phyloP scores from a whole-genome alignment of 2,329 filamentous ascomycete genomes.

The Coleophoma eucalyptorum region DNA sequence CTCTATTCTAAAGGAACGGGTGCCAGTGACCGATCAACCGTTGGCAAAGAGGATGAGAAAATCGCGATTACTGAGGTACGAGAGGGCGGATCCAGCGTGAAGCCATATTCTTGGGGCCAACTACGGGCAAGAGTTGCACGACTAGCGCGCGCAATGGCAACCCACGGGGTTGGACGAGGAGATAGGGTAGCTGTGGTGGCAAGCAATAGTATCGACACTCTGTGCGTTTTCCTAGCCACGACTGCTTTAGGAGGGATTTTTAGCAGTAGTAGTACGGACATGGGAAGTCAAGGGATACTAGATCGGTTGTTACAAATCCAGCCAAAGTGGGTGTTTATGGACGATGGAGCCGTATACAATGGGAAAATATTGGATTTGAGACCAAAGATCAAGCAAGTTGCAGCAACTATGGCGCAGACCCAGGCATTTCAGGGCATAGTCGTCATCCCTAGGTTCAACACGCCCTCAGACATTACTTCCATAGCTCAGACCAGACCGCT shows the following conservation, averaged over 20 bases:
- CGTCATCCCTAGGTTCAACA: conserved; percentile 61
- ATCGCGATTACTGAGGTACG: conserved; percentile 70
- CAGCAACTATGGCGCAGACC: conserved; percentile 57
- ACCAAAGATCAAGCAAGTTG: conserved; percentile 64
- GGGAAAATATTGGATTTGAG: conserved; percentile 70
- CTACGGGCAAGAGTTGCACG: conserved; percentile 54
- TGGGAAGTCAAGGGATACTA: conserved; percentile 76
- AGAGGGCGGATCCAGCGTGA: conserved; percentile 55
- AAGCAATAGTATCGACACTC: conserved; percentile 70
- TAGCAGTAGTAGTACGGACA: conserved; percentile 74
- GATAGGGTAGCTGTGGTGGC: conserved; percentile 75
- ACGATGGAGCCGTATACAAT: conserved; percentile 77
- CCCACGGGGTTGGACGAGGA: conserved; percentile 62
- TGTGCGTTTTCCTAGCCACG: conserved; percentile 66
- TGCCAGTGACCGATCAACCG: conserved; percentile 42
- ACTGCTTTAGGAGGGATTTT: conserved; percentile 72
- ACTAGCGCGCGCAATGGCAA: conserved; percentile 63
- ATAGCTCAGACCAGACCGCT: too few relatives aligned
- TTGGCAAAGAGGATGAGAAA: conserved; percentile 66
- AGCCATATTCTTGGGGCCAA: conserved; percentile 63
- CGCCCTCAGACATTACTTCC: conserved; percentile 51
- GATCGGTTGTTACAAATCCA: conserved; percentile 72
- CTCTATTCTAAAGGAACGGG: conserved; percentile 52
- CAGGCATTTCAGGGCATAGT: conserved; percentile 60
- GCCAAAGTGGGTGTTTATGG: conserved; percentile 78